Conservation (phyloP, 2,329 filamentous ascomycete species). For the Chaetomiaceae sp. region DNA sequence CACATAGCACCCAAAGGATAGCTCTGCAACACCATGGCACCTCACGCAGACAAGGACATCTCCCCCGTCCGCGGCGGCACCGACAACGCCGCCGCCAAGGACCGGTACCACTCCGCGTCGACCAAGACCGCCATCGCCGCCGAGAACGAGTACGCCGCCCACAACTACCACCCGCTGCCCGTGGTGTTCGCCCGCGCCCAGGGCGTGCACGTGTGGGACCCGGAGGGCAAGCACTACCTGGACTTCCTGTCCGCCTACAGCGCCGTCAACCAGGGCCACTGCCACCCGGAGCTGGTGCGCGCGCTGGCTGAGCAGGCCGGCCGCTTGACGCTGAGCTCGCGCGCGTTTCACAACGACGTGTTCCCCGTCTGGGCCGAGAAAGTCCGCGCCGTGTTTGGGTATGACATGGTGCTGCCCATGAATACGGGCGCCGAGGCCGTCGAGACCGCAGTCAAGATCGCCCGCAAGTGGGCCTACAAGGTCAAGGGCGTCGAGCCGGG, state of each 20-base stretch:
- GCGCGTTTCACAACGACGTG: slow-evolving; percentile 97
- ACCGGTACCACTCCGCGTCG: slow-evolving; percentile 65
- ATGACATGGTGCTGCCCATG: slow-evolving; percentile 98
- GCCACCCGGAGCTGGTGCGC: slow-evolving; percentile 91
- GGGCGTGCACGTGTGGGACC: slow-evolving; percentile 91
- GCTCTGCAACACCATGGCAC: slow-evolving; percentile 40
- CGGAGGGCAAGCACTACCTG: slow-evolving; percentile 89
- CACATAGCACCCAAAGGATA: background rate
- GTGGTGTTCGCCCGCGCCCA: slow-evolving; percentile 84
- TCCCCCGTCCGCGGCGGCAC: slow-evolving; percentile 11
- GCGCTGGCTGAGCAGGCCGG: slow-evolving; percentile 83
- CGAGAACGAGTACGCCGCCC: slow-evolving; percentile 81
- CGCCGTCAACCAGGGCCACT: slow-evolving; percentile 96
- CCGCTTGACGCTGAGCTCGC: slow-evolving; percentile 82
- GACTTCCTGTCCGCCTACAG: slow-evolving; percentile 98
- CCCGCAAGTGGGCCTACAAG: slow-evolving; percentile 97
- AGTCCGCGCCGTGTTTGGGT: slow-evolving; percentile 81
- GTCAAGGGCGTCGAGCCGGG: slow-evolving; percentile 81
- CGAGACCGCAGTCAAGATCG: slow-evolving; percentile 93
- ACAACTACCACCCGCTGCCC: slow-evolving; percentile 98
- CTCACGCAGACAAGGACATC: slow-evolving; percentile 46
- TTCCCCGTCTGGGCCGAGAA: slow-evolving; percentile 95
- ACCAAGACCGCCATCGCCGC: slow-evolving; percentile 71
- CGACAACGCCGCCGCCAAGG: slow-evolving; percentile 1
- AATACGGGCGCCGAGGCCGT: slow-evolving; percentile 96